These are phyloP conservation scores for Discostella stelligeroides DNA, from an alignment of 108 stramenopile genomes.

Conservation along the genomic window DNA sequence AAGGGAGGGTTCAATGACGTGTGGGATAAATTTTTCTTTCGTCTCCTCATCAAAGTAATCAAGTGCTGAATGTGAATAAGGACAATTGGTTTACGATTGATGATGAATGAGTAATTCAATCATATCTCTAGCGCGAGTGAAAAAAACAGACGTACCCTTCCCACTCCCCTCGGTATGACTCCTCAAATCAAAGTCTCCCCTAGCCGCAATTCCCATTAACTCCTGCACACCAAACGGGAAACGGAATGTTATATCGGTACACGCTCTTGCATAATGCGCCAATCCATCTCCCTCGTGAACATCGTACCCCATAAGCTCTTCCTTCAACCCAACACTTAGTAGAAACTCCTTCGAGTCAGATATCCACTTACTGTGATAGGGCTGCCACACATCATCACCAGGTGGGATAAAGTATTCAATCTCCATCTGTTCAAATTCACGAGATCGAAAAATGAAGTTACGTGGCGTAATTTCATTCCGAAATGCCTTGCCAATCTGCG, in stretches of 20 bases:
- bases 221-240: slow-evolving; percentile 97
- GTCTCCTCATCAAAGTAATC: slow-evolving; percentile 93
- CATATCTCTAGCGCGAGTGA: no score
- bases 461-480: slow-evolving; percentile 98
- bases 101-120: no score
- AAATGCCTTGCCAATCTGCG: slow-evolving; percentile 98
- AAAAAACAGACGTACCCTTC: slow-evolving; percentile 59
- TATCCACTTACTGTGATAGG: slow-evolving; percentile 88
- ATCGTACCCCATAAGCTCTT: slow-evolving; percentile 89
- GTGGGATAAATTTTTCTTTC: slow-evolving; percentile 93
- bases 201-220: slow-evolving; percentile 97
- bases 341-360: slow-evolving; percentile 75
- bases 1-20: slow-evolving; percentile 96
- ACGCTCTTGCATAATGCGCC: slow-evolving; percentile 97
- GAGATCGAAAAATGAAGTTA: slow-evolving; percentile 96
- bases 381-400: slow-evolving; percentile 86
- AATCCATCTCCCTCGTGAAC: slow-evolving; percentile 89
- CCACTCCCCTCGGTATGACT: slow-evolving; percentile 90
- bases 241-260: slow-evolving; percentile 96
- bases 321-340: slow-evolving; percentile 71
- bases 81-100: not conserved
- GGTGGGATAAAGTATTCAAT: slow-evolving; percentile 94
- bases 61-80: slow-evolving; percentile 49
- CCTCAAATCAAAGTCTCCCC: slow-evolving; percentile 94
- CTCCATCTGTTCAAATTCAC: slow-evolving; percentile 99